A percentile compares a stretch with the other conserved stretches of the same genome.
phyloP scores from a whole-genome alignment of 371 early-diverging fungal genomes.

The Mucor mucedo region DNA sequence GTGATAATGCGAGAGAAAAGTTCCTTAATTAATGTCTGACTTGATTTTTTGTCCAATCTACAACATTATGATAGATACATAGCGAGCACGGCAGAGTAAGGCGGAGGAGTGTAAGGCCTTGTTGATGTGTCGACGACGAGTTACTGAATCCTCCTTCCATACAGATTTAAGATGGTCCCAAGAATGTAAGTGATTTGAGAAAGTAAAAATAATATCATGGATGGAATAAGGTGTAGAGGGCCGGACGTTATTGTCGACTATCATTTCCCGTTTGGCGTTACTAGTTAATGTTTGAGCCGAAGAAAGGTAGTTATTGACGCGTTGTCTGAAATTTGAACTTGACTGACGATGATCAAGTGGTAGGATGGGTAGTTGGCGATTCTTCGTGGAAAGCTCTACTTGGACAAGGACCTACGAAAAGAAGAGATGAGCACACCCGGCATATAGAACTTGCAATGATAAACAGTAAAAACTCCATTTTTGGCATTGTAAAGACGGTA shows the following conservation, averaged over 20 bases:
- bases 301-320: too few relatives aligned
- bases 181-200: constrained; percentile 8
- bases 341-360: too few relatives aligned
- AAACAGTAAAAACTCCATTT: too few relatives aligned
- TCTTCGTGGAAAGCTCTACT: too few relatives aligned
- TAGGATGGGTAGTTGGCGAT: too few relatives aligned
- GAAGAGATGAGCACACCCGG: too few relatives aligned
- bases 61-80: constrained; percentile 4
- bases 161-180: constrained; percentile 9
- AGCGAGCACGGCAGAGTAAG: constrained; percentile 5
- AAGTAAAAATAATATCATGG: constrained; percentile 13
- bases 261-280: constrained; percentile 8
- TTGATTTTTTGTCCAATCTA: constrained; percentile 9
- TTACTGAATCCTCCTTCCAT: constrained; percentile 17
- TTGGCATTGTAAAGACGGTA: too few relatives aligned
- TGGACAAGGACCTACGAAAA: too few relatives aligned
- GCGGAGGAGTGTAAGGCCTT: constrained; percentile 10
- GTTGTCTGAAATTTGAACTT: too few relatives aligned
- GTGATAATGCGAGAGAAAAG: neutral
- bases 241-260: constrained; percentile 14
- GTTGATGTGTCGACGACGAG: constrained; percentile 21
- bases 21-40: neutral
- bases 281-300: neutral
- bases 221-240: constrained; percentile 20
- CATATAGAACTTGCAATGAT: too few relatives aligned